These are phyloP conservation scores for Corchorus capsularis DNA, from an alignment of 345 rosid species.

Conservation along the genomic window DNA sequence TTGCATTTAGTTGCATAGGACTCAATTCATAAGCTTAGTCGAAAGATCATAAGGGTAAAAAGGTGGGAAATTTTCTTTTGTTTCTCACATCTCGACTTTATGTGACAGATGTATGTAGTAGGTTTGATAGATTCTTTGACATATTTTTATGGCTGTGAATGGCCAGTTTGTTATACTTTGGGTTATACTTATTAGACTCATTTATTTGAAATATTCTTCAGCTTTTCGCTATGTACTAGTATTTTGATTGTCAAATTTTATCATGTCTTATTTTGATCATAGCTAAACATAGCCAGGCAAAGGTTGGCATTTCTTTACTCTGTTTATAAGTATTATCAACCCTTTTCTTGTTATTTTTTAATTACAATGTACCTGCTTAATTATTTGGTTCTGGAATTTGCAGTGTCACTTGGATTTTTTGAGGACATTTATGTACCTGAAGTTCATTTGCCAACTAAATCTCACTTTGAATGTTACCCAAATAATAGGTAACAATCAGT, in stretches of 20 bases:
- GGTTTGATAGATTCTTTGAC: constrained; percentile 5
- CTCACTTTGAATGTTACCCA: constrained; percentile 51
- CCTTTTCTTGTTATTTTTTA: background rate
- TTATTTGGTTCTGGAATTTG: constrained; percentile 23
- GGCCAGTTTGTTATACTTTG: background rate
- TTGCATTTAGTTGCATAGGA: constrained; percentile 8
- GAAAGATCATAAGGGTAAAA: background rate
- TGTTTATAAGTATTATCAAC: background rate
- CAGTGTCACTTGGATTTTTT: constrained; percentile 95
- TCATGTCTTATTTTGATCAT: background rate
- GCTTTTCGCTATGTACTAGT: background rate
- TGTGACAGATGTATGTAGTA: background rate
- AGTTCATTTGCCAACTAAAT: constrained; percentile 58
- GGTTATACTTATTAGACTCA: background rate
- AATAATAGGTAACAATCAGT: constrained; percentile 45
- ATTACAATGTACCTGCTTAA: background rate
- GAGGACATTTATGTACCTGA: constrained; percentile 72
- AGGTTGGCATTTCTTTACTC: background rate
- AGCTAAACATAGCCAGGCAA: background rate
- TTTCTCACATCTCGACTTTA: background rate
- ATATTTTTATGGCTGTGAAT: background rate
- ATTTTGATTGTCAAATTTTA: background rate
- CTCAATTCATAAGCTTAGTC: background rate
- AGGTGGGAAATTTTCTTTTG: background rate
- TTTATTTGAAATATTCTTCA: background rate